Base-by-base conservation (phyloP, 371 early-diverging fungal genomes). In the Ordospora colligata region DNA sequence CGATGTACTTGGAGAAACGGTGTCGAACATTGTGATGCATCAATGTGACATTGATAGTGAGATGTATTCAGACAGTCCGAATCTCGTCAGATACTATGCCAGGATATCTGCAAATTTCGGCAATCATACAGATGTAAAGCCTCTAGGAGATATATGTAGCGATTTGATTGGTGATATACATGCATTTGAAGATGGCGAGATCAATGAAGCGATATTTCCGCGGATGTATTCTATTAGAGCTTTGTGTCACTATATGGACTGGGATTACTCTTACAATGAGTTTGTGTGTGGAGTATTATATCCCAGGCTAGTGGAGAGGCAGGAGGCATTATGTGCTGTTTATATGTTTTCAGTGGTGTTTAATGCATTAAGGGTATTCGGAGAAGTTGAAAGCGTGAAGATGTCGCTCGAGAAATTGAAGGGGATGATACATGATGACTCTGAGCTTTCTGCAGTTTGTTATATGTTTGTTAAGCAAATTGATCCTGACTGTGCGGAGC, bases 191-290 rank as follows among this genome's bases (percentile, higher is more conserved):
- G 53, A 74, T 1, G 21, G 53, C 9, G 53, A 40, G 14, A n/a
- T 69, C 12, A 52, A 52, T 27, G 10, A 65, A 6, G 42, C 19
- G 10, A 21, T 76, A 12, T 74, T 67, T 69, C n/a, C 49, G 25
- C 37, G 70, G 21, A 67, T 58, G 27, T 69, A 53, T 53, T 65
- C 77, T 19, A 46, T 83, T 7, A 74, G 80, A 42, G 50, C 72
- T 10, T 51, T 83, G 8, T 74, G 78, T 19, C 76, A 82, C 54
- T 78, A 72, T 49, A 52, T 84, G 46, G 85, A 84, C 69, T 84
- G 85, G 85, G 80, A 83, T 74, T 84, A 79, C 70, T 75, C 81
- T 22, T 83, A 81, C 62, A 84, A 84, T 54, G 72, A 32, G 51
- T 82, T 78, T 67, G 75, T 84, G 44, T 17, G 74, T 17, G 75